Conservation (phyloP, 1,284 basidiomycete species). For the Somion occarium region DNA sequence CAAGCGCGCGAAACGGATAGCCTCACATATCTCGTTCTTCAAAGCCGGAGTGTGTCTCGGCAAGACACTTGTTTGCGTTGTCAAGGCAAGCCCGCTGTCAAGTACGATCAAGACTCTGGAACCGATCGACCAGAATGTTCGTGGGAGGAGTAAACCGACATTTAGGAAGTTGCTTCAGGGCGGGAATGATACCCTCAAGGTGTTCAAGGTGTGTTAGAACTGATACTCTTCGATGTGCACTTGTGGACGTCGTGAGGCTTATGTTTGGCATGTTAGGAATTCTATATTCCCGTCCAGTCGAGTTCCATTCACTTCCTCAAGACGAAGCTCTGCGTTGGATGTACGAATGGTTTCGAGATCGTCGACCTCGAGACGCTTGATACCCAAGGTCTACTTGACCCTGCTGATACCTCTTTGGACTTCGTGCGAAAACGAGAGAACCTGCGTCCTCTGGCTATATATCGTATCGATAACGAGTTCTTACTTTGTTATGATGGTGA, state of each 20-base stretch:
- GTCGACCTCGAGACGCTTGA: constrained; percentile 97
- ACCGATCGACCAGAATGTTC: constrained; percentile 87
- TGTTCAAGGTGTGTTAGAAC: constrained; percentile 73
- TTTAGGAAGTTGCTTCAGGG: constrained; percentile 93
- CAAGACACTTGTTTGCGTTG: constrained; percentile 94
- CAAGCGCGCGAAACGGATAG: constrained; percentile 93
- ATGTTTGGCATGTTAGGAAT: constrained; percentile 59
- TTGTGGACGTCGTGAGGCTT: neutral
- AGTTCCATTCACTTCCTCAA: constrained; percentile 97
- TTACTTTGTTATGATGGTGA: constrained; percentile 95
- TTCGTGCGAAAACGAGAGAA: constrained; percentile 88
- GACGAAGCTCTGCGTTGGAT: constrained; percentile 96
- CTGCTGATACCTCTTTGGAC: constrained; percentile 86
- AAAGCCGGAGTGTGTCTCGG: constrained; percentile 93
- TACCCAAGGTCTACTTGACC: constrained; percentile 94
- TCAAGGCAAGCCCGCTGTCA: constrained; percentile 92
- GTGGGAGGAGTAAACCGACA: constrained; percentile 85
- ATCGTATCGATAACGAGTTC: constrained; percentile 96
- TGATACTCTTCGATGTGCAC: neutral
- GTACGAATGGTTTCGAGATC: constrained; percentile 98
- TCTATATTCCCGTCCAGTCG: constrained; percentile 98
- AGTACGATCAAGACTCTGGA: constrained; percentile 98
- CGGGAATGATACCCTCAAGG: constrained; percentile 90
- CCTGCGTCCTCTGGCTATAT: constrained; percentile 93
- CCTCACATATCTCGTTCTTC: constrained; percentile 97